Evolutionary conservation across 2,329 filamentous ascomycete species (phyloP).

Genomic region (Trichocomaceae sp.): DNA sequence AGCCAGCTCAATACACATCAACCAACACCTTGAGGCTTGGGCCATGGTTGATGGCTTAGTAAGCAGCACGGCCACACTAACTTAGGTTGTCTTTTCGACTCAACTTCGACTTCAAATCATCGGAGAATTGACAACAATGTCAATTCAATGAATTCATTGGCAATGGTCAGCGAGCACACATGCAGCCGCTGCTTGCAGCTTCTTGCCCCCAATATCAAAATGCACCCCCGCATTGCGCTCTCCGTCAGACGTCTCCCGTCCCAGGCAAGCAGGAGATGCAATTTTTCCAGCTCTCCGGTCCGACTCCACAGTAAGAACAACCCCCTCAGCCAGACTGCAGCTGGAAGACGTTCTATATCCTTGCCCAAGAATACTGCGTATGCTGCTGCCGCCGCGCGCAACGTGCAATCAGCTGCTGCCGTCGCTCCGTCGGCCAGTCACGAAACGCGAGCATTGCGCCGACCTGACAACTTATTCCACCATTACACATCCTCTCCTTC

Average conservation of each 20-base stretch:
- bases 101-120: not conserved
- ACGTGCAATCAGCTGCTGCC: conserved; percentile 24
- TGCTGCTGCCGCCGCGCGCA: conserved; percentile 5
- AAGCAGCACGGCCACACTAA: not conserved
- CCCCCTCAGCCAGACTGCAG: not conserved
- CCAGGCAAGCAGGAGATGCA: conserved; percentile 20
- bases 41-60: too few species aligned
- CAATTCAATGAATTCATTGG: not conserved
- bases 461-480: conserved; percentile 83
- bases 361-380: conserved; percentile 12
- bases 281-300: conserved; percentile 13
- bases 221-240: conserved; percentile 18
- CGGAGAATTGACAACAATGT: not conserved
- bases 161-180: conserved; percentile 36
- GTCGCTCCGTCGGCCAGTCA: conserved; percentile 16
- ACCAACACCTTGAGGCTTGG: too few species aligned
- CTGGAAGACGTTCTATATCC: conserved; percentile 22
- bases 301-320: not conserved
- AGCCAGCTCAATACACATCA: too few species aligned
- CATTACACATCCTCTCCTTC: conserved; percentile 83
- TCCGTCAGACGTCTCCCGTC: conserved; percentile 21
- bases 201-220: conserved; percentile 26
- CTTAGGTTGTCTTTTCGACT: not conserved
- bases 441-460: conserved; percentile 45
- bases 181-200: conserved; percentile 36